Evolutionary conservation across 768 basidiomycete genomes (phyloP), one percentile per base, ranked within the genome.

Genomic region (Amanita rubescens): DNA sequence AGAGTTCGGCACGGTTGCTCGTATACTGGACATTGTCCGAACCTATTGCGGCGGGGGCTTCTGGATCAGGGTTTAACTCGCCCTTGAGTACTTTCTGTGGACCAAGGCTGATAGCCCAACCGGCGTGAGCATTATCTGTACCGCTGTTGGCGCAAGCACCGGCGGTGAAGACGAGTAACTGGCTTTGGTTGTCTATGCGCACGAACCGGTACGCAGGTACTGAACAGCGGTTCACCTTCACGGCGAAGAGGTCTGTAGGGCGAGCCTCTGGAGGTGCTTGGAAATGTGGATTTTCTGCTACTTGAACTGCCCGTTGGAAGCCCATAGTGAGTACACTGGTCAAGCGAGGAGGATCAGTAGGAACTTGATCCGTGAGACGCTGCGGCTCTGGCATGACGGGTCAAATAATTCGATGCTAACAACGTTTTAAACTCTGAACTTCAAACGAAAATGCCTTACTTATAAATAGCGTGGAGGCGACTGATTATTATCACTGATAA

Each of bases 201-300:
- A 44, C 22, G 24, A 44, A 44, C 9, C 42, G 42, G 15, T 44
- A 44, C 1, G 11, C 15, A 15, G 42, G 42, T 0, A 27, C 3
- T 3, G 42, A 7, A 5, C 1, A 1, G 14, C 22, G 42, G 14
- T 44, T 22, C 0, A 22, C 11, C 14, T 22, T 5, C 19, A 44
- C 42, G 5, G 5, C 15, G 25, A 44, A 44, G 12, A 44, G 24
- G 22, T 27, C 42, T 5, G 42, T 24, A 3, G 42, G 42, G 11
- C 24, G 42, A 14, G 9, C 6, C 62, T 54, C 42, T 61, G 48
- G 17, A 43, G 43, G 25, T 69, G 57, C 41, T 1, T 10, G 1
- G 5, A 22, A 24, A 3, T 10, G 41, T 3, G 41, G 41, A 42
- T 42, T 24, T 19, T 38, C 27, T 30, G 27, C 27, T 30, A 30